phyloP scores from a whole-genome alignment of 2,329 filamentous ascomycete species.

The Ambrosiella cleistominuta region DNA sequence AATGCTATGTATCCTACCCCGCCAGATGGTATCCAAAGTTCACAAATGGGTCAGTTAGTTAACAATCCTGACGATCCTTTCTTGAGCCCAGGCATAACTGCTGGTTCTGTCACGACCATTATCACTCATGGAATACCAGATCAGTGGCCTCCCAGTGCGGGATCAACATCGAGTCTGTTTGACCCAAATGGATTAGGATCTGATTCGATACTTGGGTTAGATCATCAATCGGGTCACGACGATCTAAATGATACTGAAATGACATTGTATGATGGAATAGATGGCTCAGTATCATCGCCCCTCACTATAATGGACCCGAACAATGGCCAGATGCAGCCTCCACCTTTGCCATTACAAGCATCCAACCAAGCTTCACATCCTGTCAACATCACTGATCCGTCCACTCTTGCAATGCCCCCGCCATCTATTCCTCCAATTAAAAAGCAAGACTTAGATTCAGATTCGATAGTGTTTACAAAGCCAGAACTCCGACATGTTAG shows the following conservation, averaged over 20 bases:
- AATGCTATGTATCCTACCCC: slow-evolving; percentile 53
- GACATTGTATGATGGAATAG: slow-evolving; percentile 48
- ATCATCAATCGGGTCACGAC: slow-evolving; percentile 41
- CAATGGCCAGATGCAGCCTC: slow-evolving; percentile 10
- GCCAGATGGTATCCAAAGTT: slow-evolving; percentile 44
- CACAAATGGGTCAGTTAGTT: background rate
- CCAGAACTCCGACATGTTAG: slow-evolving; percentile 41
- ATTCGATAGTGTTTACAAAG: slow-evolving; percentile 33
- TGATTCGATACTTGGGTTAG: background rate
- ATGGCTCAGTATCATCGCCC: slow-evolving; percentile 1
- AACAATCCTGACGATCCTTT: slow-evolving; percentile 31
- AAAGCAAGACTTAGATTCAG: slow-evolving; percentile 3
- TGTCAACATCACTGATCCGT: background rate
- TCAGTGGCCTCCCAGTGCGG: slow-evolving; percentile 25
- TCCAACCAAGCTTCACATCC: background rate
- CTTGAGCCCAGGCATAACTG: slow-evolving; percentile 29
- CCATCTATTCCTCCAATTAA: slow-evolving; percentile 11
- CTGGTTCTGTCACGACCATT: background rate
- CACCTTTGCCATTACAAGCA: slow-evolving; percentile 12
- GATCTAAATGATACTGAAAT: slow-evolving; percentile 71
- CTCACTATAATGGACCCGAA: background rate
- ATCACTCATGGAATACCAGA: slow-evolving; percentile 9
- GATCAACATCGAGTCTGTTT: slow-evolving; percentile 17
- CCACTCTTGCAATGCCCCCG: slow-evolving; percentile 6
- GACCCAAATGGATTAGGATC: background rate